A percentile compares a stretch with the other conserved stretches of the same genome.
Conservation (phyloP, 2,329 filamentous ascomycete genomes). For the Aspergillus flavus region DNA sequence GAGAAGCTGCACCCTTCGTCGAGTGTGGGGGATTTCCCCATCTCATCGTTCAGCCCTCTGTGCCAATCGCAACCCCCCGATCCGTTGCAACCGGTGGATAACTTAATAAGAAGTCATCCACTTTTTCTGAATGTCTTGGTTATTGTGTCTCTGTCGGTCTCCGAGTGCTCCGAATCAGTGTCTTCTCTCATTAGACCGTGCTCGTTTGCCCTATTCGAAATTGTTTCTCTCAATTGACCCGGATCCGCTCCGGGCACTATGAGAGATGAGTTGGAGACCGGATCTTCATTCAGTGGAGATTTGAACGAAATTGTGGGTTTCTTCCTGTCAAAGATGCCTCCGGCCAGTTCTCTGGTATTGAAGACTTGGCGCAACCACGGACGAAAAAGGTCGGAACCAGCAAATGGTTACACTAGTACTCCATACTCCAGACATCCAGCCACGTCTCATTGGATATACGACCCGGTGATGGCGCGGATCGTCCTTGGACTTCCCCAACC, state of each 20-base stretch:
- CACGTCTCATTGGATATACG: slow-evolving; percentile 10
- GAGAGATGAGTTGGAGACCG: not conserved
- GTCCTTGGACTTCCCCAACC: slow-evolving; percentile 13
- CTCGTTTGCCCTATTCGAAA: not conserved
- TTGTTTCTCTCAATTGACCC: not conserved
- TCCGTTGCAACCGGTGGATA: slow-evolving; percentile 6
- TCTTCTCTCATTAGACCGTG: not conserved
- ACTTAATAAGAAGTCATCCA: not conserved
- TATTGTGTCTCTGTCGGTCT: not conserved
- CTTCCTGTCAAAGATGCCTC: slow-evolving; percentile 3
- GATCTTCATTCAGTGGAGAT: not conserved
- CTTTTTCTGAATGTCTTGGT: not conserved
- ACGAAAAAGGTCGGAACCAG: slow-evolving; percentile 1
- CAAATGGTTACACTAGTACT: not conserved
- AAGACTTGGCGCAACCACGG: slow-evolving; percentile 16
- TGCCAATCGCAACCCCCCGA: slow-evolving; percentile 17
- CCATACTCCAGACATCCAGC: slow-evolving; percentile 1
- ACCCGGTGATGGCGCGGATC: slow-evolving; percentile 10
- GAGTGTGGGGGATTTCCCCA: slow-evolving; percentile 24
- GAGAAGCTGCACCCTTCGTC: slow-evolving; percentile 13
- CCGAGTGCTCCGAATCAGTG: not conserved
- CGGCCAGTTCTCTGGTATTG: slow-evolving; percentile 6
- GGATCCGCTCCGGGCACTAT: not conserved
- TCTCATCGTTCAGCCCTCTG: not conserved
- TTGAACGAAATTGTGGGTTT: not conserved